Percentiles rank a stretch among this genome's conserved stretches.
These are phyloP conservation scores for Pyrus betulifolia DNA, from an alignment of 306 rosid genomes.

Conservation along the genomic window DNA sequence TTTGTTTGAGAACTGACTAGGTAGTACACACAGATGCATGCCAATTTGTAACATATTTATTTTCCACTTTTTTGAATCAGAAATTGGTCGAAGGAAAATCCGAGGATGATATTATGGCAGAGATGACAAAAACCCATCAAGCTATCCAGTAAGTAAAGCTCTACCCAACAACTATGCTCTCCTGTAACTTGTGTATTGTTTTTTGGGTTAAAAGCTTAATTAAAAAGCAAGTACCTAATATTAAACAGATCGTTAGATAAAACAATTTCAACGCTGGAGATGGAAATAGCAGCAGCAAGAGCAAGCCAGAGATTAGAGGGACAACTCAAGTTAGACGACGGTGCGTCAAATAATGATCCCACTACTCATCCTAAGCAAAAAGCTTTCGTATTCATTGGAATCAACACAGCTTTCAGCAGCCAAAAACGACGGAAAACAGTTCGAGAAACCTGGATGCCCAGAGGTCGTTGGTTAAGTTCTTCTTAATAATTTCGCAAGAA, in stretches of 20 bases:
- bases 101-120: slow-evolving; percentile 51
- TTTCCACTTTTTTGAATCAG: slow-evolving; percentile 11
- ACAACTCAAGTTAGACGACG: slow-evolving; percentile 7
- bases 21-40: not conserved
- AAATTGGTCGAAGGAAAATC: slow-evolving; percentile 58
- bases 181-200: too few species aligned
- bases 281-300: slow-evolving; percentile 52
- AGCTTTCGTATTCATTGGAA: slow-evolving; percentile 83
- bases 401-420: slow-evolving; percentile 91
- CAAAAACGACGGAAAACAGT: slow-evolving; percentile 61
- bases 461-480: slow-evolving; percentile 26
- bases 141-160: slow-evolving; percentile 50
- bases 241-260: slow-evolving; percentile 57
- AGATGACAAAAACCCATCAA: slow-evolving; percentile 73
- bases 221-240: too few species aligned
- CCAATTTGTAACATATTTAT: not conserved
- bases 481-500: too few species aligned
- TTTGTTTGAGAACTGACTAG: not conserved
- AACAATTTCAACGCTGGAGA: slow-evolving; percentile 64
- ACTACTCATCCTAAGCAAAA: slow-evolving; percentile 15
- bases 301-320: slow-evolving; percentile 23
- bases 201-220: too few species aligned
- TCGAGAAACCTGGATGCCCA: slow-evolving; percentile 79
- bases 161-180: not conserved
- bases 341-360: not conserved